These are phyloP conservation scores for Hirschfeldia incana DNA, from an alignment of 345 rosid species.

Conservation along the genomic window DNA sequence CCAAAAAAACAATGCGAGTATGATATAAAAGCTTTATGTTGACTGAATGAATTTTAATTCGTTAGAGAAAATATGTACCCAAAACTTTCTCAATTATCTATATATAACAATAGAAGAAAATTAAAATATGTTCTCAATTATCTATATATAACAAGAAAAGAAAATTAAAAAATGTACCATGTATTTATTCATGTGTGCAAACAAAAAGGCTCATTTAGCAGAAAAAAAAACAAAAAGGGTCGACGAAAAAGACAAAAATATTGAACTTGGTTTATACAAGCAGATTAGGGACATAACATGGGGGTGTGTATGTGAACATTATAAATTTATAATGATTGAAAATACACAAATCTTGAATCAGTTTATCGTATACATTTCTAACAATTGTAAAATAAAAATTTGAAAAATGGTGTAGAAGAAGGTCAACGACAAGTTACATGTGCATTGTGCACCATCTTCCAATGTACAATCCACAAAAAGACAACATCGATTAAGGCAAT, in stretches of 20 bases:
- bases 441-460: constrained; percentile 39
- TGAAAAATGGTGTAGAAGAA: constrained; percentile 20
- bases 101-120: too few relatives aligned
- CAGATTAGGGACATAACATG: constrained; percentile 27
- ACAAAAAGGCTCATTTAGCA: neutral
- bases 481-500: constrained; percentile 41
- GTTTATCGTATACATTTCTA: neutral
- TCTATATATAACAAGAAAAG: neutral
- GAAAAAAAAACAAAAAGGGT: neutral
- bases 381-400: neutral
- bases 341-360: constrained; percentile 3
- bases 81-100: neutral
- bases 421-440: constrained; percentile 45
- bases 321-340: neutral
- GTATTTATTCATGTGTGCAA: constrained; percentile 8
- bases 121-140: neutral
- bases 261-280: neutral
- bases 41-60: neutral
- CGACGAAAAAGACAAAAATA: neutral
- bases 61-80: neutral
- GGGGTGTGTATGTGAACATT: neutral
- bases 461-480: constrained; percentile 37
- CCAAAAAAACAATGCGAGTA: neutral
- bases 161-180: neutral
- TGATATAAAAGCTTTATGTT: neutral